Conservation (phyloP, 2,329 filamentous ascomycete species). For the Alternaria consortialis region DNA sequence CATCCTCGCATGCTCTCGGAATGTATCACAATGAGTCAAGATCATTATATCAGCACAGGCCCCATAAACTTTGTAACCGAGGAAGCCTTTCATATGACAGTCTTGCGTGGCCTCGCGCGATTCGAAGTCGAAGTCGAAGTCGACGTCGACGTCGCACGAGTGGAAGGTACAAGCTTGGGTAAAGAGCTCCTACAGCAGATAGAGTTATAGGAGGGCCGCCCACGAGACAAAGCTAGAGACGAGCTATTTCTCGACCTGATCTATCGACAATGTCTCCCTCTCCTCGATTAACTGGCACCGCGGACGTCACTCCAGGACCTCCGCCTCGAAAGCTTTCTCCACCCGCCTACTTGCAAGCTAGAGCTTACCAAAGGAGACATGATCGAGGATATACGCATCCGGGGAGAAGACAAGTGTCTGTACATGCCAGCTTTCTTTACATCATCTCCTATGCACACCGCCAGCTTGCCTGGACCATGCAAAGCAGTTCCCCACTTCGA, state of each 20-base stretch:
- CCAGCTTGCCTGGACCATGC: background rate
- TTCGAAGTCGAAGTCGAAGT: background rate
- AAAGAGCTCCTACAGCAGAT: background rate
- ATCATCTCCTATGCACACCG: constrained; percentile 2
- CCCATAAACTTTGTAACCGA: background rate
- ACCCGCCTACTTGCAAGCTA: constrained; percentile 11
- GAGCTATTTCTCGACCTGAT: constrained; percentile 3
- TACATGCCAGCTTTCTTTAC: constrained; percentile 8
- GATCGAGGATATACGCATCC: background rate
- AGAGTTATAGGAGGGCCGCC: background rate
- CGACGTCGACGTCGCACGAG: background rate
- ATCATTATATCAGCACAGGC: background rate
- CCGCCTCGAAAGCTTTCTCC: constrained; percentile 10
- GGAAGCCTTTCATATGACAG: background rate
- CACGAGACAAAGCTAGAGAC: background rate
- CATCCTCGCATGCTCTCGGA: background rate
- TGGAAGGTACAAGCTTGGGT: background rate
- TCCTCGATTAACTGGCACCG: constrained; percentile 5
- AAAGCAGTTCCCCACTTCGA: background rate
- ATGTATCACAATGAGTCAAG: background rate
- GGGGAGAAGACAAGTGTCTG: constrained; percentile 4
- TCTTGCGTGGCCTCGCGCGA: background rate
- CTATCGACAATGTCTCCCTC: constrained; percentile 4
- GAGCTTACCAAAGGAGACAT: background rate
- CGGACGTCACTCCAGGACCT: constrained; percentile 6